Evolutionary conservation across 2,329 filamentous ascomycete species (phyloP), one percentile per base, ranked within the genome.

Genomic region (Aspergillus calidoustus): DNA sequence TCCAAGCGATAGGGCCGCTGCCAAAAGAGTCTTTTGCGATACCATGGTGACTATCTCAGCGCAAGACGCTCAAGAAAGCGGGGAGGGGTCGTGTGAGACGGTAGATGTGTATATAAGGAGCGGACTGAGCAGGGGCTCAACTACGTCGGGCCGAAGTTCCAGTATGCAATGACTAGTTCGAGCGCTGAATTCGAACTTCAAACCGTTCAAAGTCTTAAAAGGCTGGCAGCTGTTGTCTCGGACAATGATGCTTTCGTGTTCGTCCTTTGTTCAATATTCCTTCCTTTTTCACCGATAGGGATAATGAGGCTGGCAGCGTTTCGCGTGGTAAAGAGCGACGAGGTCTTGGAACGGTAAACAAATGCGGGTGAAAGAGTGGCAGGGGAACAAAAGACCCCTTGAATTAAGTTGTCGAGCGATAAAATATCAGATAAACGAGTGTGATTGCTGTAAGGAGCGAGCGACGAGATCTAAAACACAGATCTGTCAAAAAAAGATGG

Each of bases 1-100:
- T 54, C 75, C 76, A 17, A 76, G 62, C 52, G 74, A 74, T 60
- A 73, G 59, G 28, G 77, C 70, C 51, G 72, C 74, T 57, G 72
- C 69, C 47, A 78, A 63, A 23, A 74, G 60, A 44, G 72, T 64
- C 34, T 68, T 63, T 38, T 67, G 68, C 51, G 69, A 59, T 44
- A 75, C 69, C 75, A 77, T 78, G 22, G 61, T 71, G 68, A 60
- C 49, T 31, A 30, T 13, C 22, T 43, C 34, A 66, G 59, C 48
- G 25, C n/a, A 52, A 38, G 60, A 60, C 48, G 60, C 62, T 51
- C 53, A 59, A 44, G 44, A 54, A 55, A 57, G 61, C 19, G 61
- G 61, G 43, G 19, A 19, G 43, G 60, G 38, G 44, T 61, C 58
- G 52, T 41, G 55, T 28, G 49, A 48, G 54, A 59, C 51, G 22